Evolutionary conservation across 768 basidiomycete genomes (phyloP).

Genomic region (Stropharia rugosoannulata): DNA sequence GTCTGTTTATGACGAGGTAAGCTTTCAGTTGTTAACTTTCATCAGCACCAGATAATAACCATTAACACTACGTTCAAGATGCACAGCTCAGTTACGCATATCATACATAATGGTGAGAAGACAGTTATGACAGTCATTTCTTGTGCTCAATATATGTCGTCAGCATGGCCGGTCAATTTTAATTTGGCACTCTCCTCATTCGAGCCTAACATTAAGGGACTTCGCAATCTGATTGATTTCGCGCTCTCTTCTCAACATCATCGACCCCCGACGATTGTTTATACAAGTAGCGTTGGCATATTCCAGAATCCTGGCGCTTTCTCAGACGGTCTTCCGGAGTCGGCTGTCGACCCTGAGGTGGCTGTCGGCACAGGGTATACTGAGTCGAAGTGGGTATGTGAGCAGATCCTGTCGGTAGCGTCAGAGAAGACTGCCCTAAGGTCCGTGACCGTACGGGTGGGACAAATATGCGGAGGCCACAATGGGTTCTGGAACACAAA

Average conservation of each 20-base stretch:
- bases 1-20: slow-evolving; percentile 1
- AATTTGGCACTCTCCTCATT: slow-evolving; percentile 43
- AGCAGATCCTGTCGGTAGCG: slow-evolving; percentile 19
- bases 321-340: slow-evolving; percentile 22
- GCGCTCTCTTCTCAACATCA: slow-evolving; percentile 23
- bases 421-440: slow-evolving; percentile 24
- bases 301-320: slow-evolving; percentile 1
- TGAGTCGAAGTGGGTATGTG: slow-evolving; percentile 42
- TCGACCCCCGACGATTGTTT: not conserved
- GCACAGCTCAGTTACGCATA: slow-evolving; percentile 5
- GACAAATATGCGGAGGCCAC: slow-evolving; percentile 41
- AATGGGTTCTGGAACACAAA: slow-evolving; percentile 40
- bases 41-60: not conserved
- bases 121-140: no score
- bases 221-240: slow-evolving; percentile 39
- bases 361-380: slow-evolving; percentile 36
- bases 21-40: not conserved
- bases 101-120: slow-evolving; percentile 9
- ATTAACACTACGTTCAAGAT: not conserved
- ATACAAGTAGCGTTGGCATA: slow-evolving; percentile 7
- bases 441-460: slow-evolving; percentile 38
- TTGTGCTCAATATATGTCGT: not conserved
- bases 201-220: slow-evolving; percentile 39
- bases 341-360: slow-evolving; percentile 17
- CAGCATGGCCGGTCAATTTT: slow-evolving; percentile 50